Evolutionary conservation across 129 eudicot species (phyloP), one percentile per base, ranked within the genome.

Genomic region (Helianthus tuberosus): DNA sequence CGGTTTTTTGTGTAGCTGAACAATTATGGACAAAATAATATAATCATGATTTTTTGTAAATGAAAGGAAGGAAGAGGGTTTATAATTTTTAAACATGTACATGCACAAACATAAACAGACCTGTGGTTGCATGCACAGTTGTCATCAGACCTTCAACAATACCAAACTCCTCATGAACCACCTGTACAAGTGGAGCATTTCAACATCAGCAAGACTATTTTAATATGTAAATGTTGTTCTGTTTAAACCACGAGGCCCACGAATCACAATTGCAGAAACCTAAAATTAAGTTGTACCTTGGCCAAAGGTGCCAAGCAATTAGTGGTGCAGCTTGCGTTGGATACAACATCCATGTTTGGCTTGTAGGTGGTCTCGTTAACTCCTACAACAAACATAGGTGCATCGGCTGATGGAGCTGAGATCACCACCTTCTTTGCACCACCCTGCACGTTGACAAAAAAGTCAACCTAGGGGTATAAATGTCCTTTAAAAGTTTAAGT

Each of bases 301-400:
- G 99, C 99, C 73, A 94, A 84, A 48, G 99, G 97, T 77, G 99
- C 99, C 73, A 94, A 96, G 80, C 99, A 94, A 62, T 91, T 94
- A 61, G 97, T 94, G 23, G 99, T 94, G 71, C 97, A 94, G 81
- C 99, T 91, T 16, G 99, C 99, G 66, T 94, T 94, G 15, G 97
- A 94, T 69, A 94, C 97, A 29, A 94, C 77, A 73, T 94, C 99
- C 99, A 94, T 94, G 89, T 73, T 85, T 53, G 96, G 86, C 54
- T 91, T 94, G 83, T 94, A 94, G 35, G 96, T 84, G 52, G 68
- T 81, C 87, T 94, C 97, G 73, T 94, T 94, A 53, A 94, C 97
- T 39, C 99, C 99, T 52, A 94, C 96, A 54, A 94, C 99, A 80
- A 94, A 94, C 99, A 90, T 94, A 53, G 99, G 97, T 5, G 97